A percentile compares a stretch with the other conserved stretches of the same genome.
Conservation (phyloP, 192 early-diverging fungal species). For the Piromyces sp. region DNA sequence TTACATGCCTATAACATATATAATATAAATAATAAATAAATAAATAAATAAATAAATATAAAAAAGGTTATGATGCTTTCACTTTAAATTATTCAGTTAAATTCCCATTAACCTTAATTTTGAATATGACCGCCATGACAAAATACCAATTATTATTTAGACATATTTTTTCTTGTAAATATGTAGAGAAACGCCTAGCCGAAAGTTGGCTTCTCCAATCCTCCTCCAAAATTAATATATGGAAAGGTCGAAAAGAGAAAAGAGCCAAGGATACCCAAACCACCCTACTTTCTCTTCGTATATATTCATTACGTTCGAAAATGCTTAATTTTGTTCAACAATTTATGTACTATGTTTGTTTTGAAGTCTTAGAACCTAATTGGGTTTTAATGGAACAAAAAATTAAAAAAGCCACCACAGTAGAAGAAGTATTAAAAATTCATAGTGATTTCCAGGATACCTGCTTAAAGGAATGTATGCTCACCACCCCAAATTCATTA, state of each 20-base stretch:
- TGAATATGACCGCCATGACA: constrained; percentile 60
- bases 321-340: constrained; percentile 89
- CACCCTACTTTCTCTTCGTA: constrained; percentile 21
- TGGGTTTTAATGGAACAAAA: constrained; percentile 53
- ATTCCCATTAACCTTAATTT: constrained; percentile 79
- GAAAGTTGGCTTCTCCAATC: constrained; percentile 54
- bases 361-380: constrained; percentile 83
- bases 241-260: neutral
- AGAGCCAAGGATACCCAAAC: neutral
- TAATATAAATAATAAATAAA: neutral
- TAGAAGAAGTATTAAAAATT: constrained; percentile 65
- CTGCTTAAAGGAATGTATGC: constrained; percentile 78
- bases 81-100: constrained; percentile 60
- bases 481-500: constrained; percentile 65
- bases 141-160: constrained; percentile 88
- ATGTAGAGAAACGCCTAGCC: constrained; percentile 67
- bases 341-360: constrained; percentile 73
- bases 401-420: constrained; percentile 50
- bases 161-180: constrained; percentile 70
- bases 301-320: constrained; percentile 54
- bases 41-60: neutral
- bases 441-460: constrained; percentile 73
- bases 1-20: too few species aligned
- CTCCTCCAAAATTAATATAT: neutral
- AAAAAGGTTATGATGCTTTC: constrained; percentile 37